These are phyloP conservation scores for Botryosphaeria dothidea DNA, from an alignment of 2,329 filamentous ascomycete species.

Conservation along the genomic window DNA sequence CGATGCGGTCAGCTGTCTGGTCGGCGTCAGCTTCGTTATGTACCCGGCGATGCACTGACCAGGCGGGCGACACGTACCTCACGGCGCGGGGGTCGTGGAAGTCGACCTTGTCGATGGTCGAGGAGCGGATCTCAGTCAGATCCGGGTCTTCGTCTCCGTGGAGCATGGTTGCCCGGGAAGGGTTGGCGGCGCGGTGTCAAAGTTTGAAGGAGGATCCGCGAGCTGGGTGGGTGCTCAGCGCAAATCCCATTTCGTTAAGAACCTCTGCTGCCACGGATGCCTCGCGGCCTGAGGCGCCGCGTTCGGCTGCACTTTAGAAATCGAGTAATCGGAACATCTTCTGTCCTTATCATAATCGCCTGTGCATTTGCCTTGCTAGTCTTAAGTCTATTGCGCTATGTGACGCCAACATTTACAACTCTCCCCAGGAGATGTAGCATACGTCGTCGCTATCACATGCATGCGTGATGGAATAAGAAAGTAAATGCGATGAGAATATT, in stretches of 20 bases:
- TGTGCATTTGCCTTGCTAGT: no score
- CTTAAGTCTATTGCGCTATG: no score
- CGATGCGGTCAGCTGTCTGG: slow-evolving; percentile 70
- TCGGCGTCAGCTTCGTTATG: slow-evolving; percentile 3
- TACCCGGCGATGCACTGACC: slow-evolving; percentile 8
- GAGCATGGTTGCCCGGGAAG: slow-evolving; percentile 12
- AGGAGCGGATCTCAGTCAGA: slow-evolving; percentile 17
- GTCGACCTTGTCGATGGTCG: slow-evolving; percentile 63
- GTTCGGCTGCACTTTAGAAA: not conserved
- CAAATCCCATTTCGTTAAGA: slow-evolving; percentile 15
- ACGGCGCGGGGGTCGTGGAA: slow-evolving; percentile 78
- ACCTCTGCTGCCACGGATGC: not conserved
- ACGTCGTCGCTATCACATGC: no score
- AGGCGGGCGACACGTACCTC: slow-evolving; percentile 54
- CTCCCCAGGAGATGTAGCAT: no score
- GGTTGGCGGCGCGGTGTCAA: slow-evolving; percentile 9
- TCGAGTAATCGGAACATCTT: no score
- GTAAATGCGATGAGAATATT: no score
- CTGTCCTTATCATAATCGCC: no score
- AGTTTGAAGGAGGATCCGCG: slow-evolving; percentile 18
- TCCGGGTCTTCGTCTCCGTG: slow-evolving; percentile 12
- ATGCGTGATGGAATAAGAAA: no score
- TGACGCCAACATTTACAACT: no score
- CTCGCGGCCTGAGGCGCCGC: not conserved
- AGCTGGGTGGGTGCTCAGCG: slow-evolving; percentile 14